These are phyloP conservation scores for Grosmannia huntii DNA, from an alignment of 2,329 filamentous ascomycete genomes.

Conservation along the genomic window DNA sequence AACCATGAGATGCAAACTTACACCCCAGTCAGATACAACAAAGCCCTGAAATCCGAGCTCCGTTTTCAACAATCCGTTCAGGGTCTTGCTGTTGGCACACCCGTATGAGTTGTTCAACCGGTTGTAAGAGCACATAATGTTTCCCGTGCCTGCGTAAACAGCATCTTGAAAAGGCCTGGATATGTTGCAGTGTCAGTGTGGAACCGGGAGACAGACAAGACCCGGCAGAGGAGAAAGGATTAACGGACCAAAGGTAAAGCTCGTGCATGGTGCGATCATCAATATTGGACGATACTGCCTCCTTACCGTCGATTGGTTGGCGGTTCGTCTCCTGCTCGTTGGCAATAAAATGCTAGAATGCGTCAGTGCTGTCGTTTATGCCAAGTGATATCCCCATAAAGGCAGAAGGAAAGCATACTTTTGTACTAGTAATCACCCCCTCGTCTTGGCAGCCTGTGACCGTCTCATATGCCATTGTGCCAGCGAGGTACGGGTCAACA, in stretches of 20 bases:
- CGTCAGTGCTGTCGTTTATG: neutral
- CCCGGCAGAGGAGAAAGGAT: neutral
- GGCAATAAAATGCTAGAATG: constrained; percentile 49
- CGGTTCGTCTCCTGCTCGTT: constrained; percentile 34
- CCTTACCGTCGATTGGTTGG: constrained; percentile 42
- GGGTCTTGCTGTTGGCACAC: constrained; percentile 52
- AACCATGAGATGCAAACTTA: neutral
- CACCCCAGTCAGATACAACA: constrained; percentile 51
- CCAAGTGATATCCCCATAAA: neutral
- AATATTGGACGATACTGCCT: constrained; percentile 25
- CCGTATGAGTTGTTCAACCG: constrained; percentile 56
- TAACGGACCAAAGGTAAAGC: constrained; percentile 35
- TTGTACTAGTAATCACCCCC: constrained; percentile 58
- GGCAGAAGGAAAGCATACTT: constrained; percentile 21
- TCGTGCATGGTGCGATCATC: constrained; percentile 31
- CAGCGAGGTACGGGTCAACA: constrained; percentile 50
- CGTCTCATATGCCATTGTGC: constrained; percentile 32
- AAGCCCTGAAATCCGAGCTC: constrained; percentile 50
- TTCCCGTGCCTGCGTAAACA: constrained; percentile 43
- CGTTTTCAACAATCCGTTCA: constrained; percentile 52
- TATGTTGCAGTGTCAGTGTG: neutral
- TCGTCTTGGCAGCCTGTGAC: constrained; percentile 57
- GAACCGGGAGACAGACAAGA: neutral
- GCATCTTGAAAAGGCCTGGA: constrained; percentile 39
- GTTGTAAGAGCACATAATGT: constrained; percentile 52